Evolutionary conservation across 345 rosid genomes (phyloP), one percentile per base, ranked within the genome.

Genomic region (Salix koriyanagi): DNA sequence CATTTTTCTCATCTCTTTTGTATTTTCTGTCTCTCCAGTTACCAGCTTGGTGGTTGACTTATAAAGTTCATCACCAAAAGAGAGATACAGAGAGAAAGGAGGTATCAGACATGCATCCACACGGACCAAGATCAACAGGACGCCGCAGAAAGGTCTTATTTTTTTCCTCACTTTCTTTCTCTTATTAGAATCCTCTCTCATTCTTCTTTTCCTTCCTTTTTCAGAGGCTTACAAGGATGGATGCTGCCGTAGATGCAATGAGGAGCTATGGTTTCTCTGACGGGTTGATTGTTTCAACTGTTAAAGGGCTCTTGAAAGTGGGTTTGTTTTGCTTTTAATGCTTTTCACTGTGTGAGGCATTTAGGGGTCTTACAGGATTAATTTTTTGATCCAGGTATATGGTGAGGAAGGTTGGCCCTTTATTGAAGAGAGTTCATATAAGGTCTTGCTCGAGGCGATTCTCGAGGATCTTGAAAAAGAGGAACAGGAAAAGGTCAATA

Each of bases 161-260:
- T 28, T 2, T 15, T 19, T 18, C 15, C 6, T 10, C 34, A 30
- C 52, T 65, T 13, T 7, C 66, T 1, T 6, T 62, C 62, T 62
- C 52, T 1, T 46, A 46, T 9, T 21, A 26, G 23, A 12, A 18
- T 4, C 46, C 23, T 37, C 0, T 2, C n/a, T 65, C 37, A 19
- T 15, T 28, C 25, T 32, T 2, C 19, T 15, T 10, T 25, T 48
- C 61, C 58, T 18, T 7, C 66, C 0, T 6, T 62, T 61, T 62
- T 28, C 36, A 32, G 78, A 75, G 76, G 62, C 73, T 70, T 36
- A 75, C 74, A 32, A 81, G 89, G 15, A 81, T 75, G 81, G 88
- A 77, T 65, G 92, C 92, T 1, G 87, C 90, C 25, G 66, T 86
- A 19, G 89, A 87, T 54, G 86, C 87, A 21, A 84, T 86, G 90